Conservation (phyloP, 129 eudicot genomes). For the carrot (Daucus carota) region DH1_v3.0 NC_030382.2:39438501-39439000, state of each 20-base stretch:
- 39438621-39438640: background rate
- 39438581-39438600: background rate
- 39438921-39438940: conserved; percentile 42
- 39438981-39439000: background rate
- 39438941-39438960: conserved; percentile 34
- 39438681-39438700: background rate
- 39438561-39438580: background rate
- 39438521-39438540: background rate
- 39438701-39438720: conserved; percentile 25
- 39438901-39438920: conserved; percentile 32
- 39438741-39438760: conserved; percentile 42
- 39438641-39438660: background rate
- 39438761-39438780: conserved; percentile 26
- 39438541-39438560: conserved; percentile 1
- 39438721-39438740: conserved; percentile 40
- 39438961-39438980: conserved; percentile 22
- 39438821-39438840: background rate
- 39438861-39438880: background rate
- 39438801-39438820: background rate
- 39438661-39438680: background rate
- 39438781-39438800: conserved; percentile 47
- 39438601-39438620: background rate
- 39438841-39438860: background rate
- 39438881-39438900: background rate
- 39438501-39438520: conserved; percentile 5